Base-by-base conservation (phyloP, 2,329 filamentous ascomycete genomes). In the Cordyceps cicadae region DNA sequence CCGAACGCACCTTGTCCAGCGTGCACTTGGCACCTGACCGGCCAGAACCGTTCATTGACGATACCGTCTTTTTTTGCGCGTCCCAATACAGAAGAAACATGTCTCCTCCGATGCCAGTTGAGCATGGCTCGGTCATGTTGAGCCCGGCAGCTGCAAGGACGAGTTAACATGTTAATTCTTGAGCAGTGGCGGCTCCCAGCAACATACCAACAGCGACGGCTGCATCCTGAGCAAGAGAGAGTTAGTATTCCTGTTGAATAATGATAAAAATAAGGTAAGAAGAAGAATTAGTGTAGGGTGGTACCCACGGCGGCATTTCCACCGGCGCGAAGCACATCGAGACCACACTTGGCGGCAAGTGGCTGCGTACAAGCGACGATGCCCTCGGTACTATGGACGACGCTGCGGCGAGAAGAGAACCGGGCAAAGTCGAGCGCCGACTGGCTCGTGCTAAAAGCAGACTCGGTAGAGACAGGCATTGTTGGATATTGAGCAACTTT, bases 21-120 rank as follows among this genome's bases (percentile, higher is more conserved):
- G 86, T 89, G 64, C 77, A 85, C 45, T 87, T 85, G 55, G 76
- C 79, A 4, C 89, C 86, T 3, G 91, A 85, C 32, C 94, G 86
- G n/a, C 94, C 94, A 1, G 92, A 97, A 21, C 92, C 94, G 73
- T 99, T 99, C 73, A 97, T 78, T 9, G 92, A 90, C 59, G 86
- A 87, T 9, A 97, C 87, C 64, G 89, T 88, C 70, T 89, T 88
- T 0, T 87, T 90, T 67, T 87, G 83, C 46, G 91, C 90, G 70
- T 95, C 84, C 77, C 93, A 97, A 79, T 85, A 97, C 41, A 97
- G 84, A 73, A 92, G 92, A 76, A 97, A 99, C 86, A 96, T 92
- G 75, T 99, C 94, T 64, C 94, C 94, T 61, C 94, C 94, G 63
- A 99, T 97, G 46, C 94, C 94, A 0, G 94, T 97, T 5, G 89